Percentiles rank a stretch among this genome's conserved stretches.
Evolutionary conservation across 805 yeast species (phyloP).

Genomic region (Barnettozyma populi): DNA sequence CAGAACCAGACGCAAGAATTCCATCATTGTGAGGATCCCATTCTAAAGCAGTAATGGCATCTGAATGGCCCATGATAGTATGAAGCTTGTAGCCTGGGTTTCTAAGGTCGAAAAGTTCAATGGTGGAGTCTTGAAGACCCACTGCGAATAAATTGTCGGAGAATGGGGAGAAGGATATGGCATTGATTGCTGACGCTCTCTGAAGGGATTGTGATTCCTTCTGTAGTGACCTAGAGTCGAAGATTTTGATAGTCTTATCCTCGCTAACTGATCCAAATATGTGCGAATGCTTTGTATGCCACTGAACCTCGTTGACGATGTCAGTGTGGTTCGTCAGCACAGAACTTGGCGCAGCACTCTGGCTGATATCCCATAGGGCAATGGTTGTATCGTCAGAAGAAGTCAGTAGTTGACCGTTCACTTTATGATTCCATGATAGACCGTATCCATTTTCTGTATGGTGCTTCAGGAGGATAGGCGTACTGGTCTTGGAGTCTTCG

Average conservation of each 20-base stretch:
- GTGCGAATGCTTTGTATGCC: conserved; percentile 49
- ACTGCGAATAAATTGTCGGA: conserved; percentile 57
- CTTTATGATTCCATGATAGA: conserved; percentile 53
- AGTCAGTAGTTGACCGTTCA: conserved; percentile 47
- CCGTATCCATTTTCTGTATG: conserved; percentile 74
- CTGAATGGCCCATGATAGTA: conserved; percentile 77
- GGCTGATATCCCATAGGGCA: conserved; percentile 51
- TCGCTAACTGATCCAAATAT: conserved; percentile 72
- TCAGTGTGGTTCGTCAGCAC: conserved; percentile 40
- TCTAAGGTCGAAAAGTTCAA: conserved; percentile 62
- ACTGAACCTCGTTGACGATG: conserved; percentile 71
- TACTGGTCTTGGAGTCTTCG: conserved; percentile 22
- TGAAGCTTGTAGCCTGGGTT: conserved; percentile 46
- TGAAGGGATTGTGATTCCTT: conserved; percentile 24
- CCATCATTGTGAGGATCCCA: conserved; percentile 79
- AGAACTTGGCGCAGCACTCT: conserved; percentile 23
- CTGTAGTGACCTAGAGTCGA: conserved; percentile 42
- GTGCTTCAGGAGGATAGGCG: conserved; percentile 33
- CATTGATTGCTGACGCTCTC: conserved; percentile 43
- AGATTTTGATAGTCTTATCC: conserved; percentile 49
- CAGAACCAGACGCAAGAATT: conserved; percentile 68
- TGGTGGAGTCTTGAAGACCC: conserved; percentile 64
- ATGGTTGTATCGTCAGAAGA: conserved; percentile 63
- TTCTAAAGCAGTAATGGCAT: conserved; percentile 62
- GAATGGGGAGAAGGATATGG: conserved; percentile 60